Base-by-base conservation (phyloP, 345 rosid genomes). In the Triadica sebifera region DNA sequence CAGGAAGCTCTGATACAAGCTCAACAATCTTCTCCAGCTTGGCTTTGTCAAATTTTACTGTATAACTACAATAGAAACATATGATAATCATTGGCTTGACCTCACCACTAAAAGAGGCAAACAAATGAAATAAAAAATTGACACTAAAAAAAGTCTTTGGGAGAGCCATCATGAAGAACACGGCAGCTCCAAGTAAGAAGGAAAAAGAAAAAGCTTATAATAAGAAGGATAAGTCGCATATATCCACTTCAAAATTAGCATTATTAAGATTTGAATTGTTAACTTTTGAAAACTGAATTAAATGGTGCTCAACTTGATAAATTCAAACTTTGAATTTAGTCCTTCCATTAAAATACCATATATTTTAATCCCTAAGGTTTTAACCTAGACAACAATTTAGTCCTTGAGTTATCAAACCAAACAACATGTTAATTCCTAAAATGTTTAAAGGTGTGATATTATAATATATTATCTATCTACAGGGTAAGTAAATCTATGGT, bases 31-130 rank as follows among this genome's bases (percentile, higher is more conserved):
- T 80, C 67, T 80, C 79, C 63, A 94, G 75, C 4, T 84, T 83
- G 59, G 90, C 97, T 81, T 84, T 92, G 88, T 92, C 98, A 78
- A 92, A 94, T 77, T 66, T 92, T 69, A 84, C 84, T 57, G 98
- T 94, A 76, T 86, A 89, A 72, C 98, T 94, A 79, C 83, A 81
- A 71, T 67, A 72, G 0, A 38, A 45, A 60, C 43, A 62, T 9
- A 74, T 15, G 65, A 34, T n/a, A 76, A 5, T 20, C 53, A 24
- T 45, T 16, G 0, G 10, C 15, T 49, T 22, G 52, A 59, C 45
- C 57, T 49, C 16, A 55, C 62, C 12, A 10, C 12, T 34, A 39
- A 52, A 63, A 62, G 17, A 3, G 10, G 16, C 6, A 17, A 19
- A 25, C 8, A 8, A 41, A 11, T 37, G 9, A 49, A 38, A 34